These are phyloP conservation scores for Hypomontagnella submonticulosa DNA, from an alignment of 495 filamentous ascomycete species.

Conservation along the genomic window DNA sequence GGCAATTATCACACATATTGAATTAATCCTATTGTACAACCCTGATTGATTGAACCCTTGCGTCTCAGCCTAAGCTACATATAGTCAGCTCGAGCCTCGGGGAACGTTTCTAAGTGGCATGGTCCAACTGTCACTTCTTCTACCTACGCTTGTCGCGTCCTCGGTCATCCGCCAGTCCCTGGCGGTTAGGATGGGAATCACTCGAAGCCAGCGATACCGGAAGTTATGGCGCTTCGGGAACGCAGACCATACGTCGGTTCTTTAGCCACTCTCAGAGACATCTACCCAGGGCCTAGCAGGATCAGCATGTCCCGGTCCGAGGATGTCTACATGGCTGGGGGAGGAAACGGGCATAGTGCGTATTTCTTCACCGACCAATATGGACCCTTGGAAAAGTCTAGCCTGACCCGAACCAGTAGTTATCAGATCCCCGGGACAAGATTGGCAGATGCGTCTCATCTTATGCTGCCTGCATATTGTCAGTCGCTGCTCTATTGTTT, in stretches of 20 bases:
- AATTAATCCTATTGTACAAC: conserved; percentile 28
- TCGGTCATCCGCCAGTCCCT: conserved; percentile 5
- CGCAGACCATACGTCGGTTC: conserved; percentile 12
- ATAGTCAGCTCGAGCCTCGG: conserved; percentile 11
- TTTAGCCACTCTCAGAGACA: conserved; percentile 12
- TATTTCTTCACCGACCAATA: conserved; percentile 26
- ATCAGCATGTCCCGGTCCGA: conserved; percentile 1
- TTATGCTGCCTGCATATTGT: conserved; percentile 15
- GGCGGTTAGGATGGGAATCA: background rate
- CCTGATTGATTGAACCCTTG: conserved; percentile 17
- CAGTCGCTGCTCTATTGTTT: conserved; percentile 23
- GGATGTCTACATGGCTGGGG: conserved; percentile 2
- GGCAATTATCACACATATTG: conserved; percentile 24
- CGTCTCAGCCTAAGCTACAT: conserved; percentile 14
- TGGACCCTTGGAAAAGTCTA: conserved; percentile 2
- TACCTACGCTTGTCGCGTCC: background rate
- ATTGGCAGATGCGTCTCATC: conserved; percentile 32
- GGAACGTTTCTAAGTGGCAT: conserved; percentile 9
- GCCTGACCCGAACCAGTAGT: conserved; percentile 4
- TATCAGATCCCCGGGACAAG: conserved; percentile 9
- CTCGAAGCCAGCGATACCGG: conserved; percentile 10
- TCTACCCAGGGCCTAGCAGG: conserved; percentile 7
- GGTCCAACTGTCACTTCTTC: conserved; percentile 11
- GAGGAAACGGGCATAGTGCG: conserved; percentile 6
- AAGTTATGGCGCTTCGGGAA: conserved; percentile 2